These are phyloP conservation scores for Hypoxylon sp. DNA, from an alignment of 2,329 filamentous ascomycete species.

Conservation along the genomic window DNA sequence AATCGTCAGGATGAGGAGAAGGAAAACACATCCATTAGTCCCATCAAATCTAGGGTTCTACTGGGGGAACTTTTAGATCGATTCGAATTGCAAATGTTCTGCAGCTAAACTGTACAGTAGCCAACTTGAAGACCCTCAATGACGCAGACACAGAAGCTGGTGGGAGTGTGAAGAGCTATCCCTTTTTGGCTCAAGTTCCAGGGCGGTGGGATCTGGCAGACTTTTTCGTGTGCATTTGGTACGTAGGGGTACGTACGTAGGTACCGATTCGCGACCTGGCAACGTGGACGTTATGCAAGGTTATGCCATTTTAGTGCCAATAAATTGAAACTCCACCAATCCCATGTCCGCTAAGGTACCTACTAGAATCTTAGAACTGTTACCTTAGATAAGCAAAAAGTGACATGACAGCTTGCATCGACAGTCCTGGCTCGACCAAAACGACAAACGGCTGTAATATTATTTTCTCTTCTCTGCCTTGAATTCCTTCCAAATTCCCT, in stretches of 20 bases:
- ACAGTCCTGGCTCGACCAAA: conserved; percentile 20
- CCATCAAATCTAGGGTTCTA: conserved; percentile 3
- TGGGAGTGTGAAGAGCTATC: conserved; percentile 41
- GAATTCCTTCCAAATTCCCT: conserved; percentile 15
- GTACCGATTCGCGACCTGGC: conserved; percentile 13
- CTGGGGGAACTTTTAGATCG: neutral
- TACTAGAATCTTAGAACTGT: conserved; percentile 20
- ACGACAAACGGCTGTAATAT: conserved; percentile 20
- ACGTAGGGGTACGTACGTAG: conserved; percentile 25
- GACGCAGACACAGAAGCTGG: conserved; percentile 40
- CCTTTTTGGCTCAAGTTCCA: conserved; percentile 34
- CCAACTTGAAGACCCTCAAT: conserved; percentile 41
- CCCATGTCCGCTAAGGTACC: conserved; percentile 7
- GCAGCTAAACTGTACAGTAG: conserved; percentile 3
- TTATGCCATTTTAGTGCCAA: conserved; percentile 20
- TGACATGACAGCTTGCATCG: conserved; percentile 45
- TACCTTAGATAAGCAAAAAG: conserved; percentile 31
- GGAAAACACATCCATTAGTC: neutral
- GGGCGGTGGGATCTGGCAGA: conserved; percentile 47
- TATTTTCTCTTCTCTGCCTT: conserved; percentile 28
- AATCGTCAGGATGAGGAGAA: conserved; percentile 6
- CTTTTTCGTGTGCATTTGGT: conserved; percentile 3
- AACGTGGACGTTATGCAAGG: conserved; percentile 26
- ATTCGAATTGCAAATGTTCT: conserved; percentile 24
- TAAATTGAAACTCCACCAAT: conserved; percentile 12